Evolutionary conservation across 148 eudicot species (phyloP), one percentile per base, ranked within the genome.

Genomic region (Persicaria tinctoria): DNA sequence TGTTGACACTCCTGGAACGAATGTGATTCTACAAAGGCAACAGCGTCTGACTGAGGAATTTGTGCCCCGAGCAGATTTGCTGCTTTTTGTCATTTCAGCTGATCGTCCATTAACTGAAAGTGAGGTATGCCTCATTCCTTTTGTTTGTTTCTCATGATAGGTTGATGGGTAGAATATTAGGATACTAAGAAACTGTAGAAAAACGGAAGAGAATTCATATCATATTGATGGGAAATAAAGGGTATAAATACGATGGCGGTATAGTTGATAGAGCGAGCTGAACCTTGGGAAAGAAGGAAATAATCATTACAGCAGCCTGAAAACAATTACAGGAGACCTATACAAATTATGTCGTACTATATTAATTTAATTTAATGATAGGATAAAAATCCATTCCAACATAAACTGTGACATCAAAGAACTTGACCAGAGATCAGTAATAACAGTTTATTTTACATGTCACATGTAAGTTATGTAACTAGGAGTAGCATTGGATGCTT

Each of bases 1-100:
- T 81, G 97, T 91, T 75, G 98, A 94, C 81, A 94, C 98, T 7
- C 98, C 98, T 80, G 98, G 98, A 81, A 94, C 98, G 13, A 94
- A 94, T 90, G 98, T 94, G 80, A 94, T 94, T 80, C 89, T 94
- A 70, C 98, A 94, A 83, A 88, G 98, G 76, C 98, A 94, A 82
- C 98, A 91, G 78, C 90, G 93, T 45, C 86, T 94, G 70, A 94
- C 97, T 20, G 98, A 94, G 86, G 98, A 94, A 85, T 94, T 94
- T 86, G 92, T 94, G 59, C 98, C 98, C 45, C 93, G 97, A 38
- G 97, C 98, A 51, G 98, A 94, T 81, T 80, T 94, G 83, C 88
- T 94, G 82, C 89, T 94, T 82, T 94, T 94, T 84, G 98, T 94
- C 68, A 84, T 94, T 62, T 94, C 98, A 44, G 96, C 98, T 73